phyloP scores from a whole-genome alignment of 2,329 filamentous ascomycete species.

The Metarhizium robertsii region DNA sequence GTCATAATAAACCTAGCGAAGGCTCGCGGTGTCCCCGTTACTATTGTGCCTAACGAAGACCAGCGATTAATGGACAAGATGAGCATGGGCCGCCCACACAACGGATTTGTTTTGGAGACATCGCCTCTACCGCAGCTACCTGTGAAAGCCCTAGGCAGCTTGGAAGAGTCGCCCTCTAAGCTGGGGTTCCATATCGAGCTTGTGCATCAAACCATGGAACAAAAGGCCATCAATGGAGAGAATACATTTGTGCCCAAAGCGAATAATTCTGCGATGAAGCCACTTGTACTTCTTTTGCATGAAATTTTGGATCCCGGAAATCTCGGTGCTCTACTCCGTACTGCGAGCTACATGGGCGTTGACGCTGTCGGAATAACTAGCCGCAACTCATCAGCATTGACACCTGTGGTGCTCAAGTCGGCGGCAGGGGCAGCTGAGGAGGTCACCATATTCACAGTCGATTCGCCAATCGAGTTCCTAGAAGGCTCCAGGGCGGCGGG shows the following conservation, averaged over 20 bases:
- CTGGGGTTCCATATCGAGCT: conserved; percentile 50
- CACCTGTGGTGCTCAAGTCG: conserved; percentile 73
- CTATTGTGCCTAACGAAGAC: conserved; percentile 49
- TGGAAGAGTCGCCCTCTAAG: conserved; percentile 33
- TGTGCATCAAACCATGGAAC: conserved; percentile 64
- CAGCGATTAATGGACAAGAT: conserved; percentile 72
- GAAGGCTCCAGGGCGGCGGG: conserved; percentile 56
- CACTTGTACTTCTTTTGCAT: conserved; percentile 66
- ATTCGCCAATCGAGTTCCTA: conserved; percentile 61
- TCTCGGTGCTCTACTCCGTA: conserved; percentile 78
- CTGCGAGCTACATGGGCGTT: conserved; percentile 82
- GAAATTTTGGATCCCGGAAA: conserved; percentile 82
- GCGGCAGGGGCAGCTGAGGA: conserved; percentile 82
- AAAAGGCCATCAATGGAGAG: conserved; percentile 62
- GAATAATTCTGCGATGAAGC: conserved; percentile 36
- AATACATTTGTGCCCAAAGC: conserved; percentile 35
- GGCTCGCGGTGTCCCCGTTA: conserved; percentile 42
- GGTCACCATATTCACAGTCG: conserved; percentile 62
- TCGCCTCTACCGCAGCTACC: conserved; percentile 71
- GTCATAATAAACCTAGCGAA: conserved; percentile 37
- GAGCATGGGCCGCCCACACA: conserved; percentile 75
- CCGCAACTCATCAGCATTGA: conserved; percentile 63
- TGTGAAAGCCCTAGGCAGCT: conserved; percentile 45
- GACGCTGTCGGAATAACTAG: conserved; percentile 73
- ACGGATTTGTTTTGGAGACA: conserved; percentile 79